Base-by-base conservation (phyloP, 768 basidiomycete genomes). In the Russula earlei region DNA sequence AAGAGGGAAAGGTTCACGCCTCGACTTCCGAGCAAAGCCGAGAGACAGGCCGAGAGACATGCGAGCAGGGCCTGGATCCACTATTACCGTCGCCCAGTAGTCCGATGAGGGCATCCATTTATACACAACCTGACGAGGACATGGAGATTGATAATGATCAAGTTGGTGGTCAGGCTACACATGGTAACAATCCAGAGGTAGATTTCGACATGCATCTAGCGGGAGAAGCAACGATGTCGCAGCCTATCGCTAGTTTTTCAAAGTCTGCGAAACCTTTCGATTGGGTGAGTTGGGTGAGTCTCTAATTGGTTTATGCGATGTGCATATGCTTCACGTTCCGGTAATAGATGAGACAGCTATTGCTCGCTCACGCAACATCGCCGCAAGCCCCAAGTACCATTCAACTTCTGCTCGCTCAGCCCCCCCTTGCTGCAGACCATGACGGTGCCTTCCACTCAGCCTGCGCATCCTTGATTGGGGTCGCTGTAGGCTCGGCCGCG, bases 251-350 rank as follows among this genome's bases (percentile, higher is more conserved):
- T 31, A 27, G 20, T 25, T 33, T 42, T 5, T 58, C 40, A 20
- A 58, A 14, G 22, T 17, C 25, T 19, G 12, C 46, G 42, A 43
- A 19, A 37, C 31, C 52, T 14, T 54, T 58, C 24, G 55, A 61
- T 29, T 58, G 62, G 59, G 52, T 54, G 20, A 42, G 42, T 15
- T 53, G 59, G 51, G 62, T 62, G n/a, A 9, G 59, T 55, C 25
- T 19, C 11, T 12, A 14, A 19, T 31, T 34, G 14, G 15, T 31
- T 49, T 24, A 2, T n/a, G 2, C n/a, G 1, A 10, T 11, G 7
- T 25, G 14, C 27, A 42, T 20, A 12, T 3, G 24, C 20, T 14
- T 56, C 17, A 52, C 22, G 17, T 40, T n/a, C 37, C 25, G 20
- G 29, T 15, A 3, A 36, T 14, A 62, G 62, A 60, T 55, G 52